Base-by-base conservation (phyloP, 768 basidiomycete species). In the Russula dissimulans region DNA sequence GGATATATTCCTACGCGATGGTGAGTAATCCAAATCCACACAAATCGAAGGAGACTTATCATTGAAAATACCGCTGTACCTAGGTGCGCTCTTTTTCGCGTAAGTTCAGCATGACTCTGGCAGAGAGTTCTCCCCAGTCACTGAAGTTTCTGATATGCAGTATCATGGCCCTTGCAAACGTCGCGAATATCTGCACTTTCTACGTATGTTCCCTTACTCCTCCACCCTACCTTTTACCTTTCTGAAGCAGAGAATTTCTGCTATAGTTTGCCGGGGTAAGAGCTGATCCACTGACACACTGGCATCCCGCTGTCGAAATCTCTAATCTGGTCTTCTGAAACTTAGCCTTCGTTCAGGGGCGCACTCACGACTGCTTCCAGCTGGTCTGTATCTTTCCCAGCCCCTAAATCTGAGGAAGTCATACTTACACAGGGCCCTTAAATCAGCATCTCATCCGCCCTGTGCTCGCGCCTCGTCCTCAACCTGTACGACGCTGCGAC, bases 81-180 rank as follows among this genome's bases (percentile, higher is more conserved):
- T 57, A 82, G 82, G 81, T 55, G 77, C 79, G 2, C 67, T 83
- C 26, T 84, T 82, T 66, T 83, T 80, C 63, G 79, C 74, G 81
- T 83, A 61, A 71, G 80, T 63, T 5, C 38, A 18, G 54, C 46
- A n/a, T 43, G 6, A 17, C 22, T 6, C 8, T 7, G 15, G 26
- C n/a, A 22, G 5, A 11, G 15, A 3, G 18, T 2, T 36, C n/a
- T 44, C 6, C 39, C 56, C 43, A 49, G 43, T 36, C 32, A 67
- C 49, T 52, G 36, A 54, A 51, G 34, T 22, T 5, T 55, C 29
- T 51, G 39, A 18, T 41, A 36, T 31, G 31, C 54, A 83, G 82
- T 7, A 73, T 79, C 44, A 82, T 83, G 79, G 79, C 74, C 1
- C 56, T 78, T 4, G 77, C 77, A 14, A 81, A 80, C 63, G 63